Base-by-base conservation (phyloP, 257 asterid species). In the Paraleonurus japonicus region DNA sequence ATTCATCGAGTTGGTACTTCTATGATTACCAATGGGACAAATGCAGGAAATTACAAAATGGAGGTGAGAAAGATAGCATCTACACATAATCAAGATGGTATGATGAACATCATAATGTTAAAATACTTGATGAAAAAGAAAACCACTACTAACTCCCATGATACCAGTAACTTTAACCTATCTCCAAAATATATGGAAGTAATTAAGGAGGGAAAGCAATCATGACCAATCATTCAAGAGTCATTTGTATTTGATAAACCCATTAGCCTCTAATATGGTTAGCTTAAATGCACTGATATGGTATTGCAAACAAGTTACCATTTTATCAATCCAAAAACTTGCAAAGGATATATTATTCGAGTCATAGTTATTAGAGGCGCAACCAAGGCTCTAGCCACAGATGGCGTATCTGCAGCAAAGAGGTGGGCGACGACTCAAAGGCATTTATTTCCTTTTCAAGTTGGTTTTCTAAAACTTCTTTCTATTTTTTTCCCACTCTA, bases 121-220 rank as follows among this genome's bases (percentile, higher is more conserved):
- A 47, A 47, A 47, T 47, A 47, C 54, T 47, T n/a, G 54, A 47
- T 3, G 9, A n/a, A n/a, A 47, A 15, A 35, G 9, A 47, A 47
- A 47, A 47, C 22, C 17, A 10, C 54, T 8, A 47, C 54, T 10
- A 47, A 16, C 22, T 47, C 22, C 20, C 20, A n/a, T n/a, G 22
- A n/a, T 47, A 47, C 54, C 54, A n/a, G 22, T 17, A 13, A 15
- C 12, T 17, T 50, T 17, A 16, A 22, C 50, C 63, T 60, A 66
- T 64, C 67, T 70, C 57, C 35, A 35, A n/a, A 23, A 24, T 58
- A 55, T 62, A 20, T 76, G 19, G 28, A 55, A 43, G 59, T 65
- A 47, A 33, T 57, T 50, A 32, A 33, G 12, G 15, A 7, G 22
- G 32, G 26, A 28, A 35, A 59, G 12, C 45, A 15, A 67, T 60